These are phyloP conservation scores for Globisporangium recalcitrans DNA, from an alignment of 352 stramenopile species.

Conservation along the genomic window DNA sequence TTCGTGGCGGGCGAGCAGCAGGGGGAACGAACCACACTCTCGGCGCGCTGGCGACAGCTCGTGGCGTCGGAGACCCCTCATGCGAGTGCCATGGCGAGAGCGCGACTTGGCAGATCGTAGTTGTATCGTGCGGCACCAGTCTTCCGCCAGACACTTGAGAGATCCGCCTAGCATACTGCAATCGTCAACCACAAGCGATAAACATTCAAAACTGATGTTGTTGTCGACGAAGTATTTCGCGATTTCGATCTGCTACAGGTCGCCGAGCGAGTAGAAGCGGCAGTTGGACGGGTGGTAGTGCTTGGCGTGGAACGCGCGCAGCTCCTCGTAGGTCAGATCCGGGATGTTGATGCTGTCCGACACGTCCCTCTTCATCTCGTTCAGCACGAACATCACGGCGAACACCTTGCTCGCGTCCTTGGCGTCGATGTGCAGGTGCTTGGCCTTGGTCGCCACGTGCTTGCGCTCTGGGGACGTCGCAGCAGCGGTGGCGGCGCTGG, in stretches of 20 bases:
- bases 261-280: slow-evolving; percentile 88
- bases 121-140: no score
- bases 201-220: no score
- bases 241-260: no score
- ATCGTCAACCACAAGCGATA: no score
- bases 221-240: no score
- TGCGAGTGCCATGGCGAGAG: no score
- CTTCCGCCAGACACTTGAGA: no score
- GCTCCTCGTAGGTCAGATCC: slow-evolving; percentile 67
- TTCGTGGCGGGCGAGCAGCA: slow-evolving; percentile 6
- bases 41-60: no score
- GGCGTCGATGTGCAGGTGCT: slow-evolving; percentile 81
- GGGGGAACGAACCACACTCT: no score
- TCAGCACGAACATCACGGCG: slow-evolving; percentile 98
- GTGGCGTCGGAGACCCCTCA: no score
- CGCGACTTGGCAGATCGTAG: no score
- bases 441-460: slow-evolving; percentile 64
- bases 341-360: slow-evolving; percentile 91
- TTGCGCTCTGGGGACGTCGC: slow-evolving; percentile 56
- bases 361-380: slow-evolving; percentile 99
- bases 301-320: slow-evolving; percentile 72
- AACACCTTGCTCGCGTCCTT: slow-evolving; percentile 86
- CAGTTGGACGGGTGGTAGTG: slow-evolving; percentile 89
- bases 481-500: neutral
- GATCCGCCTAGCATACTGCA: no score